phyloP scores from a whole-genome alignment of 768 basidiomycete species.

The Tephrocybe sp. region DNA sequence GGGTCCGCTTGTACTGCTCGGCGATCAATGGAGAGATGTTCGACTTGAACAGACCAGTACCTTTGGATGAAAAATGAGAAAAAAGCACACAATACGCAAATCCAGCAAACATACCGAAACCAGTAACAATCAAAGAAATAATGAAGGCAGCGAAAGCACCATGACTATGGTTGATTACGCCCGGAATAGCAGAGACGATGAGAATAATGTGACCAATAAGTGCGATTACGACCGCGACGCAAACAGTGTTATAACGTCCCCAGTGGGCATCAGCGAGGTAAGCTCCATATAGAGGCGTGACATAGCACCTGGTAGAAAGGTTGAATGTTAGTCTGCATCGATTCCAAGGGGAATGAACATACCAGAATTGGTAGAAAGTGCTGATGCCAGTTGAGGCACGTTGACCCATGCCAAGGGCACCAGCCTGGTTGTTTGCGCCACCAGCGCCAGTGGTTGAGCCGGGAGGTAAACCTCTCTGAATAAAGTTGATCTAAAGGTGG shows the following conservation, averaged over 20 bases:
- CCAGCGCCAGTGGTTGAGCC: conserved; percentile 67
- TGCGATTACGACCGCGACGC: conserved; percentile 54
- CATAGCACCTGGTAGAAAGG: conserved; percentile 49
- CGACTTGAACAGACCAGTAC: conserved; percentile 73
- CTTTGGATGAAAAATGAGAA: conserved; percentile 24
- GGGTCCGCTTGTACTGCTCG: conserved; percentile 63
- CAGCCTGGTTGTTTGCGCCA: conserved; percentile 50
- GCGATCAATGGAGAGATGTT: conserved; percentile 78
- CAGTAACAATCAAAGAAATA: conserved; percentile 60
- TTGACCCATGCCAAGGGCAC: conserved; percentile 66
- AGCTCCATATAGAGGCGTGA: conserved; percentile 66
- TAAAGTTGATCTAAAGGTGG: conserved; percentile 61
- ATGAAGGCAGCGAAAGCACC: conserved; percentile 14
- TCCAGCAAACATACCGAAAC: conserved; percentile 30
- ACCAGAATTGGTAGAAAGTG: conserved; percentile 73
- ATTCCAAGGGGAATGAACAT: conserved; percentile 7
- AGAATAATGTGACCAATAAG: conserved; percentile 64
- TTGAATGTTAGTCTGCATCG: background rate
- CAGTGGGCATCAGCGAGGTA: conserved; percentile 70
- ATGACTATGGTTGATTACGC: conserved; percentile 28
- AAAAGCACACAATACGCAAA: background rate
- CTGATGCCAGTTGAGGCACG: conserved; percentile 70
- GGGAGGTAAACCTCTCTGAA: conserved; percentile 64
- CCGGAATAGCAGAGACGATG: conserved; percentile 59
- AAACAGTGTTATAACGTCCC: conserved; percentile 75